Base-by-base conservation (phyloP, 140 eudicot genomes). In the Stevia rebaudiana region DNA sequence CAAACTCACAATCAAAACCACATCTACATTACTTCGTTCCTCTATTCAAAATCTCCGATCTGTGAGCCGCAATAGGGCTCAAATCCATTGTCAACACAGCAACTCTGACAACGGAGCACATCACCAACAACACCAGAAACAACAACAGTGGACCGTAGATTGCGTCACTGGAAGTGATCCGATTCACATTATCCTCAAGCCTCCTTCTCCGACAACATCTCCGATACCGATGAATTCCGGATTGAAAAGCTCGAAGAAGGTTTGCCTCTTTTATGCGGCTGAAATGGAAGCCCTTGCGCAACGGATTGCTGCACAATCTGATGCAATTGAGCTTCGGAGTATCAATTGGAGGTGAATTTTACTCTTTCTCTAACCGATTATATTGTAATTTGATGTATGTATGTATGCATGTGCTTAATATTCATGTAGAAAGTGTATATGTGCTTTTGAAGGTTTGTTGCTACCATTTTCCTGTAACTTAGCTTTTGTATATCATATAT, bases 291-390 rank as follows among this genome's bases (percentile, higher is more conserved):
- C 79, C 16, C 86, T 92, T 7, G 98, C 98, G 18, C 68, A 76
- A 40, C 55, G 96, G 43, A 76, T 92, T 49, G 98, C 96, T 5
- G 75, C 96, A 4, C 82, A 88, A 12, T 85, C 96, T 9, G 98
- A 92, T 68, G 84, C 96, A 2, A 92, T 92, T 74, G 94, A 92
- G 82, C 96, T 92, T 5, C 85, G 98, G 11, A 69, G 80, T 75
- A 87, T 91, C 41, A 82, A 77, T 46, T 91, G 98, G 98, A 85
- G 95, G 98, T 90, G 73, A 12, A 18, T 15, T 44, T 5, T 44
- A 15, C 51, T 44, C 51, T 44, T n/a, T 10, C 44, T 40, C 44
- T 2, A 40, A 10, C 0, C 4, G 22, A 5, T 44, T 47, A 7
- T 17, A 2, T 47, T 47, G 24, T 6, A 17, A 47, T 18, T 18